Conservation (phyloP, 306 rosid species). For the Amphicarpaea edgeworthii region DNA sequence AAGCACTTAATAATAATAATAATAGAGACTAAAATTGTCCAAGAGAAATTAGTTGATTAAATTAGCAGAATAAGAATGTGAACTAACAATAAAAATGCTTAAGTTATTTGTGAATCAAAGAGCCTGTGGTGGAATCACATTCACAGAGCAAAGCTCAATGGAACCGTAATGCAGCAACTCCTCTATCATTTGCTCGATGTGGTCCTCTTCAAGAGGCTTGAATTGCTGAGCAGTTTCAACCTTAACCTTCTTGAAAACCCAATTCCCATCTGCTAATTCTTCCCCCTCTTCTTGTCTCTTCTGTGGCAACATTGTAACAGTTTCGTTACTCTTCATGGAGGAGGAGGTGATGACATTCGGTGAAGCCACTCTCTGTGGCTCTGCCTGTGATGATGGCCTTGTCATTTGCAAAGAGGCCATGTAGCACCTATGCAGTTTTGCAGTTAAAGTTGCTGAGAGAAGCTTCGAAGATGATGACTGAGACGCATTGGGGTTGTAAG, state of each 20-base stretch:
- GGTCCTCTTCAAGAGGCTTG: conserved; percentile 78
- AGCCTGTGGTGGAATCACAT: conserved; percentile 45
- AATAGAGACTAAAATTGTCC: conserved; percentile 12
- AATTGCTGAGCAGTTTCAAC: conserved; percentile 61
- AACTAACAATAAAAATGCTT: not conserved
- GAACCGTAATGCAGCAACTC: conserved; percentile 87
- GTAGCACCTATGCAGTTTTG: conserved; percentile 85
- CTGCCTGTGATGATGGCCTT: conserved; percentile 51
- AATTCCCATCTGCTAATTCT: conserved; percentile 49
- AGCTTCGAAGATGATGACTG: conserved; percentile 82
- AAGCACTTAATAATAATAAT: not conserved
- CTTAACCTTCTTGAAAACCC: conserved; percentile 66
- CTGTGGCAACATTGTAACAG: conserved; percentile 41
- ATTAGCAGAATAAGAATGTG: conserved; percentile 58
- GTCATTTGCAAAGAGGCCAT: conserved; percentile 90
- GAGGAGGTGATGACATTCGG: conserved; percentile 27
- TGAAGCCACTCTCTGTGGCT: conserved; percentile 52
- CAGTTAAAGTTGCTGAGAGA: conserved; percentile 87
- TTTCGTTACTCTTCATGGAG: conserved; percentile 35
- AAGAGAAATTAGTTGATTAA: conserved; percentile 57
- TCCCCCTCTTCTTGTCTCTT: conserved; percentile 44
- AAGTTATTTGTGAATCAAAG: conserved; percentile 40
- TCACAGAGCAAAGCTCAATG: conserved; percentile 71
- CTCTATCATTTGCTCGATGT: conserved; percentile 93
- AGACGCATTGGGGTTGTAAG: conserved; percentile 77